Conservation (phyloP, 2,329 filamentous ascomycete genomes). For the Trichoderma aggressivum region DNA sequence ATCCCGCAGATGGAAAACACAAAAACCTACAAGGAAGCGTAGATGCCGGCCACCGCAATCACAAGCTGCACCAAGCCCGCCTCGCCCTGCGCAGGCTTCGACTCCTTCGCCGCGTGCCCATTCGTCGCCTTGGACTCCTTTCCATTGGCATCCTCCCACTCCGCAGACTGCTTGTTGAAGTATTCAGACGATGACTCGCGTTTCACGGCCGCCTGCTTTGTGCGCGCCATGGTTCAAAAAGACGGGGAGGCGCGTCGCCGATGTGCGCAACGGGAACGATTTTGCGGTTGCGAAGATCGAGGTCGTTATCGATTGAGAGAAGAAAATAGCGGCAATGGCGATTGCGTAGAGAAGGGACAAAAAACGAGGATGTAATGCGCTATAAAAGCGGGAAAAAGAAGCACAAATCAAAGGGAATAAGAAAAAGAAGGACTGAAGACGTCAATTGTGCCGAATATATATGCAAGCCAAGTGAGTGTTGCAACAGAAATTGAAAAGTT, state of each 20-base stretch:
- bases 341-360: neutral
- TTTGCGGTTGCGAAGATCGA: neutral
- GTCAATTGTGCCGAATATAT: neutral
- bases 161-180: constrained; percentile 47
- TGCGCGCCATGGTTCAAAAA: constrained; percentile 58
- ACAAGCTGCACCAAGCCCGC: constrained; percentile 72
- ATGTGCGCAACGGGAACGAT: neutral
- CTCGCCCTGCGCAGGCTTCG: constrained; percentile 37
- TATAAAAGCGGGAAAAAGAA: neutral
- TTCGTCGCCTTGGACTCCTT: constrained; percentile 26
- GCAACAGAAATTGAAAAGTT: constrained; percentile 2
- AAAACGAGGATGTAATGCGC: neutral
- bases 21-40: constrained; percentile 80
- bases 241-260: neutral
- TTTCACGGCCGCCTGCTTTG: constrained; percentile 65
- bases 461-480: neutral
- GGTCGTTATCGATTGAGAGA: neutral
- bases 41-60: constrained; percentile 90
- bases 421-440: neutral
- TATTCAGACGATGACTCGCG: constrained; percentile 66
- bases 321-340: neutral
- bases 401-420: neutral
- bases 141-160: constrained; percentile 34
- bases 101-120: constrained; percentile 27
- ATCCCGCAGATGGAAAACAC: too few species aligned